Percentiles rank a stretch among this genome's conserved stretches.
Evolutionary conservation across 257 asterid genomes (phyloP).

Genomic region (Solanum arcanum): DNA sequence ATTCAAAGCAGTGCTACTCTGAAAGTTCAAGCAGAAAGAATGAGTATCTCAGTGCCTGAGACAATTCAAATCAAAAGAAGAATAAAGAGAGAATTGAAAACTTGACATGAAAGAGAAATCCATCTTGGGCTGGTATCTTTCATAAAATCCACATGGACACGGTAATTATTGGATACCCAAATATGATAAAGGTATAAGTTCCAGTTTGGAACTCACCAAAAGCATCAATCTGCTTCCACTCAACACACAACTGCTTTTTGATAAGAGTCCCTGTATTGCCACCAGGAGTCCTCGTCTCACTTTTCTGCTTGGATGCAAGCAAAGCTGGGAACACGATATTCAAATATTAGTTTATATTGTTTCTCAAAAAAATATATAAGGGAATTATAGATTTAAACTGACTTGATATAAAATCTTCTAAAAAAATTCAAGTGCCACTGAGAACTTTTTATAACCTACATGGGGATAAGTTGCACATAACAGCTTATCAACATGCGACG

Average conservation of each 20-base stretch:
- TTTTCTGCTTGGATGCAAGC: constrained; percentile 63
- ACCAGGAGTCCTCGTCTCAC: constrained; percentile 64
- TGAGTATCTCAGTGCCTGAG: not conserved
- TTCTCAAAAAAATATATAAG: not conserved
- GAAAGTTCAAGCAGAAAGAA: not conserved
- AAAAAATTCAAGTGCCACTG: not conserved
- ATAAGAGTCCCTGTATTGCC: constrained; percentile 48
- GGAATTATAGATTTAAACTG: not conserved
- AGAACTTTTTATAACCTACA: constrained; percentile 33
- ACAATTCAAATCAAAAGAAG: not conserved
- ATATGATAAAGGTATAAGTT: not conserved
- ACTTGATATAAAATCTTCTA: not conserved
- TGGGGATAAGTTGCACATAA: constrained; percentile 79
- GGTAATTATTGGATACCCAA: constrained; percentile 1
- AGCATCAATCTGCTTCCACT: constrained; percentile 76
- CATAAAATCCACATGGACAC: not conserved
- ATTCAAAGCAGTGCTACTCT: not conserved
- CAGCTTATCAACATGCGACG: constrained; percentile 64
- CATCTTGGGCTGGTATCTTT: not conserved
- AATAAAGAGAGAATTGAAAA: not conserved
- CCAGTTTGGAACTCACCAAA: constrained; percentile 56
- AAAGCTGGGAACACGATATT: constrained; percentile 41
- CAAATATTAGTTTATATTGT: not conserved
- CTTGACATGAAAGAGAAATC: not conserved
- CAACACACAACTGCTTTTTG: constrained; percentile 55